Evolutionary conservation across 768 basidiomycete species (phyloP), one percentile per base, ranked within the genome.

Genomic region (Suillus plorans): DNA sequence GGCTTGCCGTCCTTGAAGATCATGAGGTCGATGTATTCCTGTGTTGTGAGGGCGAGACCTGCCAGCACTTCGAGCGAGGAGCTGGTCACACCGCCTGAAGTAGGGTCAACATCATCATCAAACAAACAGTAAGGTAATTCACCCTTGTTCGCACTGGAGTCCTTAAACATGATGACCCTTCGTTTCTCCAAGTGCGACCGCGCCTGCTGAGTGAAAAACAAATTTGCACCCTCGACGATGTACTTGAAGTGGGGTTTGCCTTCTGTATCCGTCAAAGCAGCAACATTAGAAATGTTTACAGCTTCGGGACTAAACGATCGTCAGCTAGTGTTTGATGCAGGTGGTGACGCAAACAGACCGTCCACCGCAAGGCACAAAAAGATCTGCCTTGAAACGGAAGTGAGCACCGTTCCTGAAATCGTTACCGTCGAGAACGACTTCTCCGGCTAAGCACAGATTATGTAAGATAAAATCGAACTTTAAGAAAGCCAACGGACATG

Each of bases 211-310:
- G 95, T 94, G 73, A 98, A 83, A 87, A 99, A 99, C 69, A 99
- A 77, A 79, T 99, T 99, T 67, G 97, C 97, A 63, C 97, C 97
- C 77, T 97, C 95, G 60, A 97, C 90, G 70, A 97, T 86, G 76
- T 94, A 96, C 81, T 97, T 98, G 90, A 94, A 99, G 81, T 97
- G 90, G 12, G 95, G 91, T 76, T 97, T 97, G 71, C 96, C 97
- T 67, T 99, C 97, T 3, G 87, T 78, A 69, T 99, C 97, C 60
- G 94, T 83, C 61, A 99, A 84, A 14, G 89, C 89, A 53, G 90
- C 85, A 68, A 99, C 92, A 72, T 99, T 99, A 36, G 95, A 94
- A 76, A 99, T 91, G 78, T 98, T 98, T 76, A 99, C 90, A 4
- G 97, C 94, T 75, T 97, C 95, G 5, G 96, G 95, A 34, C 89